Percentiles rank a stretch among this genome's conserved stretches.
phyloP scores from a whole-genome alignment of 176 grass and related monocot species.

The Avena atlantica region DNA sequence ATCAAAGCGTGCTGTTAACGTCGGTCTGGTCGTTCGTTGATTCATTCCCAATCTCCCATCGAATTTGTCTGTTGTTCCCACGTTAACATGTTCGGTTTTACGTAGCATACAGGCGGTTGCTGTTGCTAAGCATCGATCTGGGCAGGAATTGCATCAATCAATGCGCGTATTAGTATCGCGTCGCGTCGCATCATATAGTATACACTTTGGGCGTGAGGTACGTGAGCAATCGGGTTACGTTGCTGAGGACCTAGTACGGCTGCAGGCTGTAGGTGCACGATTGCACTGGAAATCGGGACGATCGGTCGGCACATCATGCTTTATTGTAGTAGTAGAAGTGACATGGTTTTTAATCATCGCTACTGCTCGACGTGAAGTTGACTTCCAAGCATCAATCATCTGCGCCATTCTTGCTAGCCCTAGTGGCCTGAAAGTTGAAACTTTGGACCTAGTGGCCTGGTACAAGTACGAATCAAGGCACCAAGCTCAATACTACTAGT shows the following conservation, averaged over 20 bases:
- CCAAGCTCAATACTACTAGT: neutral
- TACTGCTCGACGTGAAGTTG: neutral
- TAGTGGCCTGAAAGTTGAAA: neutral
- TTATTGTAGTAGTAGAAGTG: neutral
- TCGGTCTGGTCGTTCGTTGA: no score
- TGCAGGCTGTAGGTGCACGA: neutral
- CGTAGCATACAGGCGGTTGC: no score
- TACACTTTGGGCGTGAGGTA: neutral
- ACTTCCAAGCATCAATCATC: neutral
- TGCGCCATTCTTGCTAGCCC: neutral
- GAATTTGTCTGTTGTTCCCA: no score
- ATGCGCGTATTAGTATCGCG: no score
- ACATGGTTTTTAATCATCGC: neutral
- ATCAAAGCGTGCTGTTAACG: no score
- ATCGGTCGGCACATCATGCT: neutral
- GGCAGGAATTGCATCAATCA: neutral
- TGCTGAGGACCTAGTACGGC: neutral
- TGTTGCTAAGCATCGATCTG: neutral
- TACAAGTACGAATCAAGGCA: neutral
- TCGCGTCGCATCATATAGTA: neutral
- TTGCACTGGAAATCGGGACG: neutral
- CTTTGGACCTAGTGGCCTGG: neutral
- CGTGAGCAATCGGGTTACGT: neutral
- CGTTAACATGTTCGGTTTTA: no score
- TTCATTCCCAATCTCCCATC: no score